phyloP scores from a whole-genome alignment of 306 rosid species.

The Ziziphus jujuba region DNA sequence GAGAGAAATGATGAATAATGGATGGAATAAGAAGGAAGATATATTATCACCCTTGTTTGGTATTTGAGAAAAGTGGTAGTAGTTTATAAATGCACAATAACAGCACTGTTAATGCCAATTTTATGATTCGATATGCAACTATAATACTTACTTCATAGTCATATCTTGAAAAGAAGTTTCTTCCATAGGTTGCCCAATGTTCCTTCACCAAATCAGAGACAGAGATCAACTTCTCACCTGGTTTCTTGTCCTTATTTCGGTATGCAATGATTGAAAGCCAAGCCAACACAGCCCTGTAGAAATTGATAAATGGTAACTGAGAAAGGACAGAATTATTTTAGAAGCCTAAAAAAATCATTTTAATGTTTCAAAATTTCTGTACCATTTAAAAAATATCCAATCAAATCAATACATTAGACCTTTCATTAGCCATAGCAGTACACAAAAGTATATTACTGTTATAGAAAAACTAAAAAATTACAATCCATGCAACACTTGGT shows the following conservation, averaged over 20 bases:
- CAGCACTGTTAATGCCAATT: no score
- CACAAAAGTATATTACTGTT: not conserved
- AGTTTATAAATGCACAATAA: no score
- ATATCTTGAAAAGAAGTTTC: constrained; percentile 92
- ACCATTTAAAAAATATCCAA: not conserved
- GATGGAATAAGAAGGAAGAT: not conserved
- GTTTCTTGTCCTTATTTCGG: constrained; percentile 79
- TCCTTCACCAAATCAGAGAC: constrained; percentile 78
- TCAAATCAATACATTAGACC: not conserved
- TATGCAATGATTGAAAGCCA: constrained; percentile 93
- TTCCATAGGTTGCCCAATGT: constrained; percentile 92
- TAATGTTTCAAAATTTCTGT: not conserved
- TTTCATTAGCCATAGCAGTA: not conserved
- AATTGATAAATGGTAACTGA: constrained; percentile 1
- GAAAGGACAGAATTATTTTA: constrained; percentile 3
- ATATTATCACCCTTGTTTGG: no score
- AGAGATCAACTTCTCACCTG: constrained; percentile 79
- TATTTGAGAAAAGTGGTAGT: no score
- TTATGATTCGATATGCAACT: constrained; percentile 14
- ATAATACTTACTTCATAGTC: constrained; percentile 74
- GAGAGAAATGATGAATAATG: not conserved
- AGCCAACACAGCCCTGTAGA: constrained; percentile 91
- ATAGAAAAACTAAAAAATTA: not conserved
- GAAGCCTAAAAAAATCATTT: not conserved
- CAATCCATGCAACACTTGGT: not conserved